Conservation (phyloP, 768 basidiomycete species). For the Rhodocollybia butyracea region DNA sequence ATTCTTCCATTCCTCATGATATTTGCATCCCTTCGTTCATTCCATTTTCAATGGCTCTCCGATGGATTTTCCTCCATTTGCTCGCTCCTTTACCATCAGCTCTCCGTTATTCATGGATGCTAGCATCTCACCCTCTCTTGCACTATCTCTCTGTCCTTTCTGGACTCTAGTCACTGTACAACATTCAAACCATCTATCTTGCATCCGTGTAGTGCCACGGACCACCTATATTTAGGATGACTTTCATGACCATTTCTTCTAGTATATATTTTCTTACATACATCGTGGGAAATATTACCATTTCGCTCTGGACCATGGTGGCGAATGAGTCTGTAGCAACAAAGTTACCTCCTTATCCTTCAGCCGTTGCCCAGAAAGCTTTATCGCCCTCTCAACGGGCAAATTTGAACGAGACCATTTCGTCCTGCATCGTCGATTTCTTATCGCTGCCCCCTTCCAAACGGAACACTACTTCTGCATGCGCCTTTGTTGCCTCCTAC, state of each 20-base stretch:
- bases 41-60: too few relatives aligned
- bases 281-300: too few relatives aligned
- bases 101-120: not conserved
- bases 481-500: constrained; percentile 54
- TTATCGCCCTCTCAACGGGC: constrained; percentile 52
- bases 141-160: not conserved
- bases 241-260: not conserved
- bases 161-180: not conserved
- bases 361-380: constrained; percentile 40
- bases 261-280: not conserved
- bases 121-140: not conserved
- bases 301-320: too few relatives aligned
- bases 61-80: too few relatives aligned
- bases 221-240: too few relatives aligned
- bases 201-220: too few relatives aligned
- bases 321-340: not conserved
- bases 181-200: not conserved
- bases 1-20: too few relatives aligned
- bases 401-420: constrained; percentile 45
- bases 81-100: too few relatives aligned
- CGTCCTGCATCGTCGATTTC: constrained; percentile 41
- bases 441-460: constrained; percentile 48
- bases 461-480: constrained; percentile 40
- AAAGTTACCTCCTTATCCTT: constrained; percentile 52
- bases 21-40: too few relatives aligned